Conservation (phyloP, 1,284 basidiomycete genomes). For the Mycosarcoma mackinlayi region DNA sequence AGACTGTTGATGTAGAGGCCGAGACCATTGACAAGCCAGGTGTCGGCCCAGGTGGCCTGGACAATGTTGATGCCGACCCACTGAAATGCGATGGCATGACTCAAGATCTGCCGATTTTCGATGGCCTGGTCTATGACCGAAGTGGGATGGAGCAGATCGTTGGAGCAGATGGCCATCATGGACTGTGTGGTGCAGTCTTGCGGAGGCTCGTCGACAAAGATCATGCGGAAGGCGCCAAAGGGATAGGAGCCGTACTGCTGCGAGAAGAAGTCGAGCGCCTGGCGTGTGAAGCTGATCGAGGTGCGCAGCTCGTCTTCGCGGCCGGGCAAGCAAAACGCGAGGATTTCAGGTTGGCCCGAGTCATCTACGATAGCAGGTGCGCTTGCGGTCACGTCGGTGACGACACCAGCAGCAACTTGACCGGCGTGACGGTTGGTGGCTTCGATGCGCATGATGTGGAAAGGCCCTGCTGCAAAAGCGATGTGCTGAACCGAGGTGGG, state of each 20-base stretch:
- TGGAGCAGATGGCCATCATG: slow-evolving; percentile 82
- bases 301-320: slow-evolving; percentile 77
- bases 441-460: slow-evolving; percentile 69
- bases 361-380: slow-evolving; percentile 35
- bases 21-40: slow-evolving; percentile 94
- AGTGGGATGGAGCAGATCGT: slow-evolving; percentile 86
- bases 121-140: slow-evolving; percentile 93
- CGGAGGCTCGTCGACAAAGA: slow-evolving; percentile 88
- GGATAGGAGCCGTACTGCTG: slow-evolving; percentile 96
- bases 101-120: slow-evolving; percentile 86
- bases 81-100: slow-evolving; percentile 86
- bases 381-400: slow-evolving; percentile 52
- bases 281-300: slow-evolving; percentile 81
- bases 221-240: slow-evolving; percentile 88
- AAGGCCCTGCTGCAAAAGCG: slow-evolving; percentile 93
- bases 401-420: slow-evolving; percentile 73
- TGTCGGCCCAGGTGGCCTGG: slow-evolving; percentile 91
- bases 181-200: slow-evolving; percentile 80
- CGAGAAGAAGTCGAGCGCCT: slow-evolving; percentile 90
- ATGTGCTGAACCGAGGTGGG: slow-evolving; percentile 95
- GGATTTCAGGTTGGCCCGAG: slow-evolving; percentile 79
- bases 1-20: slow-evolving; percentile 89
- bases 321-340: slow-evolving; percentile 92
- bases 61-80: slow-evolving; percentile 98
- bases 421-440: slow-evolving; percentile 69